These are phyloP conservation scores for Aureobasidium sp. DNA, from an alignment of 2,329 filamentous ascomycete species.

Conservation along the genomic window DNA sequence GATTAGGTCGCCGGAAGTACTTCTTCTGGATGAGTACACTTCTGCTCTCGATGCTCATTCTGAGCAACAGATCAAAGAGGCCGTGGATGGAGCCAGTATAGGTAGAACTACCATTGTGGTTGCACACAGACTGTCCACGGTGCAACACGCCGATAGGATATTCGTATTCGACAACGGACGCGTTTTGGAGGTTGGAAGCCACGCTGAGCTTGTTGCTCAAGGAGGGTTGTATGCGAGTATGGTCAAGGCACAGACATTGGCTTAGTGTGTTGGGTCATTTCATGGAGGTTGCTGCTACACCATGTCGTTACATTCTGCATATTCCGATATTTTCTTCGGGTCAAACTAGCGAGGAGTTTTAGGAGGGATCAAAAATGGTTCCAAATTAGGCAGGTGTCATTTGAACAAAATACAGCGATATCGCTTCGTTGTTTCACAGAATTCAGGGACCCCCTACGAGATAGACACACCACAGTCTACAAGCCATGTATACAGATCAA, in stretches of 20 bases:
- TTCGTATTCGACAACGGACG: conserved; percentile 64
- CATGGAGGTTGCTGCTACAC: not conserved
- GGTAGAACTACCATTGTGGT: conserved; percentile 61
- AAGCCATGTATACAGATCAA: not conserved
- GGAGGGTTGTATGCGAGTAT: conserved; percentile 35
- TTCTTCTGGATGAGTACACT: conserved; percentile 40
- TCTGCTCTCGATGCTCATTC: conserved; percentile 38
- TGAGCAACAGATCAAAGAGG: conserved; percentile 33
- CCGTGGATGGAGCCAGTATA: conserved; percentile 31
- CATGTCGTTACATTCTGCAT: not conserved
- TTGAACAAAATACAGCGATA: not conserved
- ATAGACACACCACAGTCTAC: not conserved
- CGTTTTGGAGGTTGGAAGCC: conserved; percentile 53
- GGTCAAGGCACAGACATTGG: conserved; percentile 27
- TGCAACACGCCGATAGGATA: conserved; percentile 72
- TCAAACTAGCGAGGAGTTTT: conserved; percentile 1
- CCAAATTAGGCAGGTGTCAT: not conserved
- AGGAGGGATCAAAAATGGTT: not conserved
- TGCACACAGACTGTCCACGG: conserved; percentile 66
- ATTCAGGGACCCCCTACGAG: no score
- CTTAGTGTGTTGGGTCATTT: conserved; percentile 10
- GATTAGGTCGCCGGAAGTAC: conserved; percentile 36
- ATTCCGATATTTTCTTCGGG: not conserved
- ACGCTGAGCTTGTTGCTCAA: conserved; percentile 46
- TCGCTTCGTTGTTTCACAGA: not conserved